These are phyloP conservation scores for Dioscorea zingiberensis DNA, from an alignment of 106 monocot genomes.

Conservation along the genomic window DNA sequence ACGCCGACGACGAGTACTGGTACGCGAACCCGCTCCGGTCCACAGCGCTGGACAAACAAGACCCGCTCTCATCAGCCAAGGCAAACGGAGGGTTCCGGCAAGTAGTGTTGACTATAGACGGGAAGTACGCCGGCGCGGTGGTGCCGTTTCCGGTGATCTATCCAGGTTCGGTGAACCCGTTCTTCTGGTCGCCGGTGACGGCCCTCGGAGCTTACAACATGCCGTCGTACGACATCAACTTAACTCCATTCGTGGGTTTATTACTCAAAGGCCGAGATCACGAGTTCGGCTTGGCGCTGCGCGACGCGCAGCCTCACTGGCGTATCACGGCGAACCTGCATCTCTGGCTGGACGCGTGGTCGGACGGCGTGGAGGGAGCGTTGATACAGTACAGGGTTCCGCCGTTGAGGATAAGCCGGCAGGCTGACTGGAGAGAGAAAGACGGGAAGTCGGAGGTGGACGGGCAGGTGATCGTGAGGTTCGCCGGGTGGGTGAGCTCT, in stretches of 20 bases:
- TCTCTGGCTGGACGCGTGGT: constrained; percentile 43
- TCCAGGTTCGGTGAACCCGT: constrained; percentile 20
- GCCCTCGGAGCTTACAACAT: constrained; percentile 21
- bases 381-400: constrained; percentile 23
- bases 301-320: constrained; percentile 29
- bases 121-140: constrained; percentile 11
- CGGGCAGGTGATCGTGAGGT: constrained; percentile 17
- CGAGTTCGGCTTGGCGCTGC: constrained; percentile 21
- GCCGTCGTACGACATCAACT: constrained; percentile 24
- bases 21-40: constrained; percentile 23
- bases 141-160: constrained; percentile 20
- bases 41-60: neutral
- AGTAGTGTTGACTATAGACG: constrained; percentile 12
- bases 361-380: constrained; percentile 13
- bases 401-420: constrained; percentile 3
- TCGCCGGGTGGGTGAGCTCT: constrained; percentile 51
- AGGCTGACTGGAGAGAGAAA: constrained; percentile 7
- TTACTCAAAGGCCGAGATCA: constrained; percentile 29
- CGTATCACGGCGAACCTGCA: constrained; percentile 49
- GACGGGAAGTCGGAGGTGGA: constrained; percentile 37
- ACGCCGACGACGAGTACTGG: constrained; percentile 21
- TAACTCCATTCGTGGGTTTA: constrained; percentile 23
- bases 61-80: neutral
- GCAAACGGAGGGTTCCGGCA: constrained; percentile 28
- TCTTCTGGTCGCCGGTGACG: constrained; percentile 25